Conservation (phyloP, 441 rosid species). For the Omphalea diandra region DNA sequence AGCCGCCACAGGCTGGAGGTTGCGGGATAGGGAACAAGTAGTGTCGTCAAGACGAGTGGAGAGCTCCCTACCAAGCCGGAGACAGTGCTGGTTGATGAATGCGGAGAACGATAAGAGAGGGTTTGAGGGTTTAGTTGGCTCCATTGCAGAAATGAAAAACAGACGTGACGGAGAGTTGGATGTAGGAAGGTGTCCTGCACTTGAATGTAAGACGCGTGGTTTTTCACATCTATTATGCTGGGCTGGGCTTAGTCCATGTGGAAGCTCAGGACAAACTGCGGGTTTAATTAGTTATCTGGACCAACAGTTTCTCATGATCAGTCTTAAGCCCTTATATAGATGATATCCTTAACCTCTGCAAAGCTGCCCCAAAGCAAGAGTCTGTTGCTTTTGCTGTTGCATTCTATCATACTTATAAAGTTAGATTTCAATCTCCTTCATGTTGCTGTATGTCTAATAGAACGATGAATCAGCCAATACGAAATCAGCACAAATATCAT, state of each 20-base stretch:
- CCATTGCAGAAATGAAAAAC: slow-evolving; percentile 37
- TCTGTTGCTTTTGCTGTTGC: no score
- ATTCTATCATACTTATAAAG: no score
- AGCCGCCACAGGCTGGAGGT: slow-evolving; percentile 32
- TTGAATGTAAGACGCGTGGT: neutral
- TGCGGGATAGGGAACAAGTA: slow-evolving; percentile 38
- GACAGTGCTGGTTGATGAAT: slow-evolving; percentile 66
- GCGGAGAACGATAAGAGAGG: slow-evolving; percentile 66
- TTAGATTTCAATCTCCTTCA: no score
- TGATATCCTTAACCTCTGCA: no score
- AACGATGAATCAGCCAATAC: no score
- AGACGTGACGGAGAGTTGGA: neutral
- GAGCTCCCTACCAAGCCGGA: slow-evolving; percentile 57
- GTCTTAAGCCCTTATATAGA: no score
- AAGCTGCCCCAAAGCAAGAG: no score
- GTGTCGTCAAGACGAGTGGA: slow-evolving; percentile 60
- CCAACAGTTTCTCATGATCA: no score
- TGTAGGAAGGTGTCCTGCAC: neutral
- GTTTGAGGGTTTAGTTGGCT: slow-evolving; percentile 51
- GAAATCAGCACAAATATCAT: no score
- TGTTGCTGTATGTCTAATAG: no score
- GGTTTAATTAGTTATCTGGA: no score
- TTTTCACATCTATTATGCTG: neutral
- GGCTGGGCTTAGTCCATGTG: neutral
- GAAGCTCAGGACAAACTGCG: no score